Percentiles rank a stretch among this genome's conserved stretches.
Conservation (phyloP, 257 asterid genomes). For the Fraxinus anomala region DNA sequence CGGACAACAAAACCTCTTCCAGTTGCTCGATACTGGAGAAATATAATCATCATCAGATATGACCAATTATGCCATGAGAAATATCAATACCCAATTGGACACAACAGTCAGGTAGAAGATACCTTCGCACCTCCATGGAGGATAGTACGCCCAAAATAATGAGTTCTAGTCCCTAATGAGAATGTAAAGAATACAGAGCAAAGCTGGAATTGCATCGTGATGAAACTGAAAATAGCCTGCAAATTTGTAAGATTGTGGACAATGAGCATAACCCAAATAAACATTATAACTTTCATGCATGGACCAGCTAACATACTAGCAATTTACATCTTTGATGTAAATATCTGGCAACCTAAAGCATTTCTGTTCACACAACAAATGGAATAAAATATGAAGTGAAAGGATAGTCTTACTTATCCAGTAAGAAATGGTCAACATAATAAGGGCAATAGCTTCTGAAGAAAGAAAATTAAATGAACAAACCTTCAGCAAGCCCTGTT, state of each 20-base stretch:
- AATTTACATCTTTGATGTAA: not conserved
- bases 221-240: constrained; percentile 95
- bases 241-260: constrained; percentile 21
- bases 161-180: constrained; percentile 93
- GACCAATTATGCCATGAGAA: constrained; percentile 21
- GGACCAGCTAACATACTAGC: not conserved
- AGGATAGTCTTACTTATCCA: constrained; percentile 16
- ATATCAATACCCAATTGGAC: constrained; percentile 15
- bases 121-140: constrained; percentile 99
- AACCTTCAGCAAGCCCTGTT: constrained; percentile 85
- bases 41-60: constrained; percentile 26
- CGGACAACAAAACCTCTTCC: constrained; percentile 98
- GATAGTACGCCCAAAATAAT: constrained; percentile 96
- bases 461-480: constrained; percentile 14
- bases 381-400: not conserved
- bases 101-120: constrained; percentile 22
- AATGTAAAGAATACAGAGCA: constrained; percentile 95
- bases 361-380: not conserved
- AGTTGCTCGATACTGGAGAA: constrained; percentile 88
- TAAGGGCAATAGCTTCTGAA: constrained; percentile 10
- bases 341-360: constrained; percentile 8
- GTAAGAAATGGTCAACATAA: constrained; percentile 18
- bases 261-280: not conserved
- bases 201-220: constrained; percentile 98
- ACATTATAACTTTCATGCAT: not conserved